Conservation (phyloP, 1,284 basidiomycete species). For the Leccinum variabile region DNA sequence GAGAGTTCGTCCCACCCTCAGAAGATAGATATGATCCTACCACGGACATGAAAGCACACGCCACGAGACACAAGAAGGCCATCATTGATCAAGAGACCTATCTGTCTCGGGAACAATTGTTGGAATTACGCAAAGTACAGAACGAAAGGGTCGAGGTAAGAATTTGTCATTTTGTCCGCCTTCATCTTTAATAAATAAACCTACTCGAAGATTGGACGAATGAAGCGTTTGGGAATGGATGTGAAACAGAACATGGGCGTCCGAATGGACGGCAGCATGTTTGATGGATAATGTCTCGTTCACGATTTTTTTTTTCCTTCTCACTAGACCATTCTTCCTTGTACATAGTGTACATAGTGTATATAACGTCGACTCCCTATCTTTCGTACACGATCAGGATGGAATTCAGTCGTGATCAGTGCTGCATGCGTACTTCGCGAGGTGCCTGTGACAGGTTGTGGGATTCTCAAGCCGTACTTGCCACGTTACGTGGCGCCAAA, state of each 20-base stretch:
- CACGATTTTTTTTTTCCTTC: background rate
- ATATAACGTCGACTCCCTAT: background rate
- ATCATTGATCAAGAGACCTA: conserved; percentile 65
- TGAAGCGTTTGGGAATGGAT: conserved; percentile 83
- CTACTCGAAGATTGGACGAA: conserved; percentile 61
- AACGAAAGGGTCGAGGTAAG: conserved; percentile 74
- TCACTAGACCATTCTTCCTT: background rate
- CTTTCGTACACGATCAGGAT: conserved; percentile 3
- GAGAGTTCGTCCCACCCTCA: conserved; percentile 70
- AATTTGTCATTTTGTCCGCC: background rate
- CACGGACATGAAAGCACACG: conserved; percentile 77
- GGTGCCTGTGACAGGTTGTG: conserved; percentile 7
- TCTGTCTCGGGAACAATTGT: conserved; percentile 73
- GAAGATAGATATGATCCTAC: conserved; percentile 73
- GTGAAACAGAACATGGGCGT: conserved; percentile 79
- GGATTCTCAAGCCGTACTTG: conserved; percentile 3
- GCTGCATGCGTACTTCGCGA: conserved; percentile 18
- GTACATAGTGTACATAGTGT: background rate
- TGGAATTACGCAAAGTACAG: conserved; percentile 79
- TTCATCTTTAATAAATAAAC: conserved; percentile 1
- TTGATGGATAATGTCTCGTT: conserved; percentile 40
- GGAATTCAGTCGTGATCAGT: background rate
- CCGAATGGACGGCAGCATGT: conserved; percentile 67
- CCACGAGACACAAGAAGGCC: conserved; percentile 63
- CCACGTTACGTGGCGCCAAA: conserved; percentile 9